phyloP scores from a whole-genome alignment of 768 basidiomycete species.

The Auriscalpium microsporum region DNA sequence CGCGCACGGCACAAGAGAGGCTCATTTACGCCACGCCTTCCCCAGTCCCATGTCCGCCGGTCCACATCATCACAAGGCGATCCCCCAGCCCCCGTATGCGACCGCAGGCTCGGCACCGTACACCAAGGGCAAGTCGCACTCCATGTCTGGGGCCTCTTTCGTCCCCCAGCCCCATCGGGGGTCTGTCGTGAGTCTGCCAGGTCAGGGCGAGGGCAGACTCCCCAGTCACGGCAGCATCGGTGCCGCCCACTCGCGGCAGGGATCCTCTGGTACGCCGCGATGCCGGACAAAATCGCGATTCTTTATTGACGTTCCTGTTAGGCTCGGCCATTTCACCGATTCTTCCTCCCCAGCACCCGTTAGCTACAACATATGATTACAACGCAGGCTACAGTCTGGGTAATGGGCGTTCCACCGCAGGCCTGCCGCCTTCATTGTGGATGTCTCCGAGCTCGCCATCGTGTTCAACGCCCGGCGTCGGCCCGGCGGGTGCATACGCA shows the following conservation, averaged over 20 bases:
- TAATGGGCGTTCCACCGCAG: conserved; percentile 43
- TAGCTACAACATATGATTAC: conserved; percentile 19
- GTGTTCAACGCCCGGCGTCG: conserved; percentile 31
- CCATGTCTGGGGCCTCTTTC: conserved; percentile 6
- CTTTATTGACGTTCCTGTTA: not conserved
- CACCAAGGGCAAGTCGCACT: conserved; percentile 20
- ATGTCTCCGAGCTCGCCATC: conserved; percentile 63
- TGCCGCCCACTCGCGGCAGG: not conserved
- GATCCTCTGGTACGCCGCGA: not conserved
- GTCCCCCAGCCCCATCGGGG: not conserved
- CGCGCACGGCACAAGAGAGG: not conserved
- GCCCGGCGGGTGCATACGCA: not conserved
- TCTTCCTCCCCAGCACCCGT: conserved; percentile 9
- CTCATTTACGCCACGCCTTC: not conserved
- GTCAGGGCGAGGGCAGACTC: not conserved
- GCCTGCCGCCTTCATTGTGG: conserved; percentile 73
- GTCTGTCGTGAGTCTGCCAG: not conserved
- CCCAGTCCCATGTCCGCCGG: not conserved
- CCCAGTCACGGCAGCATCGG: not conserved
- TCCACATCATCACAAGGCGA: not conserved
- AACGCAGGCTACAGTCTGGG: conserved; percentile 19
- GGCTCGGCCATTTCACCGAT: conserved; percentile 10
- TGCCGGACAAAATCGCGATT: not conserved
- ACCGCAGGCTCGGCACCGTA: conserved; percentile 10
- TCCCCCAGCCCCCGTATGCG: not conserved